Evolutionary conservation across 73 alveolate species (phyloP).

Genomic region (Tetrahymena borealis): DNA sequence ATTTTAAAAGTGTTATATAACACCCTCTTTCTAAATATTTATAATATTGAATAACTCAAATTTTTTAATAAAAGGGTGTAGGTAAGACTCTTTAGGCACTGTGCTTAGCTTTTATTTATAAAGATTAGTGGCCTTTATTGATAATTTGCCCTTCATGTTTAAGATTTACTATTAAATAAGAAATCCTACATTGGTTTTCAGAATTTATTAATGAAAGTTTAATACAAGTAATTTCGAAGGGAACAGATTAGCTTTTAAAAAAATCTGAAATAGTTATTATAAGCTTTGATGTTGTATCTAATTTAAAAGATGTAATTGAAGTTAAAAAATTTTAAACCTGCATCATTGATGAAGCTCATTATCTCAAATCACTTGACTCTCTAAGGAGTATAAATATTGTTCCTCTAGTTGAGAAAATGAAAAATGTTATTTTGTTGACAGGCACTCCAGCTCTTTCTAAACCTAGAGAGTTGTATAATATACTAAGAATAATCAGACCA

Average conservation of each 20-base stretch:
- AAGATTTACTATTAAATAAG: constrained; percentile 80
- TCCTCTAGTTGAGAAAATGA: constrained; percentile 69
- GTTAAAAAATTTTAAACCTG: constrained; percentile 52
- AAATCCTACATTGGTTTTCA: constrained; percentile 53
- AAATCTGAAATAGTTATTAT: constrained; percentile 65
- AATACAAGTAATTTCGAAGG: constrained; percentile 56
- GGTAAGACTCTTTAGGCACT: constrained; percentile 93
- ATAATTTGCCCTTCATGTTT: constrained; percentile 85
- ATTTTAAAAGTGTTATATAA: not conserved
- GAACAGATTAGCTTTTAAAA: constrained; percentile 44
- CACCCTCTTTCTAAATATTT: not conserved
- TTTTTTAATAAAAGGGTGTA: too few relatives aligned
- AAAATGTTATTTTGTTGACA: constrained; percentile 74
- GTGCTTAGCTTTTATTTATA: constrained; percentile 60
- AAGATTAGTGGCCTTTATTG: constrained; percentile 90
- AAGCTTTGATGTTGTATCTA: constrained; percentile 72
- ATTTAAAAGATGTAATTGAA: constrained; percentile 40
- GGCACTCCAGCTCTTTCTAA: constrained; percentile 92
- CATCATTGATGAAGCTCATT: constrained; percentile 93
- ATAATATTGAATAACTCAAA: too few relatives aligned
- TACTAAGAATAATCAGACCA: constrained; percentile 65
- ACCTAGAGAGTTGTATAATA: constrained; percentile 84
- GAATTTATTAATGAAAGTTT: constrained; percentile 24
- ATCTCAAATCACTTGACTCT: constrained; percentile 67
- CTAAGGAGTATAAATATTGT: constrained; percentile 68